A percentile compares a stretch with the other conserved stretches of the same genome.
These are phyloP conservation scores for Avena atlantica DNA, from an alignment of 176 grass and related monocot species.

Conservation along the genomic window DNA sequence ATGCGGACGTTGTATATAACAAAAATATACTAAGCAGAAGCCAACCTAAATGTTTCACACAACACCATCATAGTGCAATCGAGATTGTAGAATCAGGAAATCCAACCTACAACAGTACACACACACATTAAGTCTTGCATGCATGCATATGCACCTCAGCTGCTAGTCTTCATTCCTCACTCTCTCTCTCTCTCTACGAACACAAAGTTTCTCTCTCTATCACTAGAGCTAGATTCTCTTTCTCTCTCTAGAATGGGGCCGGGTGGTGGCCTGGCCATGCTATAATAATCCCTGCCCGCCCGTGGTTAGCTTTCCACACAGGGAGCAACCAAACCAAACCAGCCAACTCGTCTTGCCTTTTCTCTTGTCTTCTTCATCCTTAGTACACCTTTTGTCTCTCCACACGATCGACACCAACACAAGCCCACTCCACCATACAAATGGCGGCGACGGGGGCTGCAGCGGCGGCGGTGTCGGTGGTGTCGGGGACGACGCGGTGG, in stretches of 20 bases:
- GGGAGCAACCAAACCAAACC: conserved; percentile 4
- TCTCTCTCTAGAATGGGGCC: not conserved
- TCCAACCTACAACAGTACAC: conserved; percentile 53
- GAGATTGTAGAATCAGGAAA: conserved; percentile 39
- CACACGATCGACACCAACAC: not conserved
- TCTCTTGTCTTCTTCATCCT: conserved; percentile 8
- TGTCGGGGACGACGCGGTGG: no score
- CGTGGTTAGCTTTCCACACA: not conserved
- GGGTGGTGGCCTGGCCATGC: not conserved
- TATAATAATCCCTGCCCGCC: not conserved
- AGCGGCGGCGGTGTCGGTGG: not conserved
- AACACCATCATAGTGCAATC: conserved; percentile 31
- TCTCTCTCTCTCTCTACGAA: not conserved
- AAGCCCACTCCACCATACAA: not conserved
- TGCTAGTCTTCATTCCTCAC: not conserved
- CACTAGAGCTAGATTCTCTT: conserved; percentile 23
- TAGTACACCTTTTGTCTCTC: conserved; percentile 28
- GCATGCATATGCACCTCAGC: not conserved
- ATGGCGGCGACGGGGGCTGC: conserved; percentile 15
- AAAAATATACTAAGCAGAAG: no score
- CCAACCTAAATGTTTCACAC: no score
- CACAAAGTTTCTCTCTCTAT: not conserved
- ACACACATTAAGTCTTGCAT: conserved; percentile 39
- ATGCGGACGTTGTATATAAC: not conserved
- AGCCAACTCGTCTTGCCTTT: not conserved